phyloP scores from a whole-genome alignment of 2,329 filamentous ascomycete genomes.

The Lecanicillium sp. region DNA sequence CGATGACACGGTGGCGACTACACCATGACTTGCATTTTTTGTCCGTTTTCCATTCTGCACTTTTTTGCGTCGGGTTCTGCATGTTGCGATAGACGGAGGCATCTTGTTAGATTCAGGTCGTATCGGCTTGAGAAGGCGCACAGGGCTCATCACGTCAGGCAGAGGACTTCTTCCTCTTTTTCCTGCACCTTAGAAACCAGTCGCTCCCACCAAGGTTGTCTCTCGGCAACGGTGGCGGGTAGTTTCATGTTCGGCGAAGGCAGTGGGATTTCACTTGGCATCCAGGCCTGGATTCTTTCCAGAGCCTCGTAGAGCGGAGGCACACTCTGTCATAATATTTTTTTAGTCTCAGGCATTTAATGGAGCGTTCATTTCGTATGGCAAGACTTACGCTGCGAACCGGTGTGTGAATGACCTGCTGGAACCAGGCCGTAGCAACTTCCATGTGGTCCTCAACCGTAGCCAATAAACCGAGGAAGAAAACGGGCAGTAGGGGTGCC shows the following conservation, averaged over 20 bases:
- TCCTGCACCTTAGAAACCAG: constrained; percentile 28
- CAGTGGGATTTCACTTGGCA: constrained; percentile 23
- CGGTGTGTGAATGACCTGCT: constrained; percentile 29
- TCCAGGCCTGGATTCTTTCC: constrained; percentile 30
- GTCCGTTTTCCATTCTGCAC: background rate
- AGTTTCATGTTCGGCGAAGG: constrained; percentile 15
- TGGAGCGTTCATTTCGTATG: background rate
- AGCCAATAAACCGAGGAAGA: constrained; percentile 33
- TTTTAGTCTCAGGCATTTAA: constrained; percentile 12
- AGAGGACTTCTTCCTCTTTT: constrained; percentile 30
- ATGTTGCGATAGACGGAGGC: background rate
- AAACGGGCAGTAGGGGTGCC: constrained; percentile 36
- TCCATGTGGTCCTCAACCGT: constrained; percentile 23
- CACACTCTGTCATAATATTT: constrained; percentile 28
- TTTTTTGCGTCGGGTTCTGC: background rate
- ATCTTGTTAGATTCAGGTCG: background rate
- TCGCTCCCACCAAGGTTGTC: constrained; percentile 35
- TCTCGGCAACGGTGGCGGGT: constrained; percentile 22
- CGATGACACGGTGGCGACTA: background rate
- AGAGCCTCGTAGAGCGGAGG: constrained; percentile 32
- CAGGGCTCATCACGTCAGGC: constrained; percentile 28
- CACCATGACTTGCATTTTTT: background rate
- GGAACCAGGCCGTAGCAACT: constrained; percentile 31
- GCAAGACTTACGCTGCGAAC: constrained; percentile 33
- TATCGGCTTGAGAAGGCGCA: no score